phyloP scores from a whole-genome alignment of 2,329 filamentous ascomycete genomes.

The Penicillium sp. region DNA sequence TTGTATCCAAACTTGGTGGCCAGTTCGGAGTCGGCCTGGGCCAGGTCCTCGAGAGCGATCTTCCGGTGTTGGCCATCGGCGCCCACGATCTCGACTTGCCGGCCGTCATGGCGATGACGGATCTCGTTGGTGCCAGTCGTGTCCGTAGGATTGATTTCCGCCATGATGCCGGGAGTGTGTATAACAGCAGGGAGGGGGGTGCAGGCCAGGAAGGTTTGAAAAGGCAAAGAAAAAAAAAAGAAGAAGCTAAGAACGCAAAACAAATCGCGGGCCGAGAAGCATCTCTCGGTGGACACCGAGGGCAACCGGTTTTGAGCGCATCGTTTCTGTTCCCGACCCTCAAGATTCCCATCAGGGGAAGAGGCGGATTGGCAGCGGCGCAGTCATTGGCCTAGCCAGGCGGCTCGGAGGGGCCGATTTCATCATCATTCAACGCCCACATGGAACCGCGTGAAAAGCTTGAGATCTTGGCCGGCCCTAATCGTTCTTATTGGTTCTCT shows the following conservation, averaged over 20 bases:
- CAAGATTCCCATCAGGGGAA: too few relatives aligned
- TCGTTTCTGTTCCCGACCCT: too few relatives aligned
- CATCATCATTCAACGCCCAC: too few relatives aligned
- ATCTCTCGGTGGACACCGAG: neutral
- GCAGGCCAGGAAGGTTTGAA: neutral
- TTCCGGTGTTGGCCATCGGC: constrained; percentile 10
- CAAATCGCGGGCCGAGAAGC: constrained; percentile 5
- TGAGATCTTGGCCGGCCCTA: too few relatives aligned
- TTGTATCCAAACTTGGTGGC: constrained; percentile 13
- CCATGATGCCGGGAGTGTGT: too few relatives aligned
- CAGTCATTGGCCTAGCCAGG: too few relatives aligned
- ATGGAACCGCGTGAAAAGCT: too few relatives aligned
- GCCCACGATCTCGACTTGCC: constrained; percentile 11
- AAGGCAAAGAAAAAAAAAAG: neutral
- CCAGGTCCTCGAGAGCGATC: constrained; percentile 7
- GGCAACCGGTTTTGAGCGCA: constrained; percentile 2
- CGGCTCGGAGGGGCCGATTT: too few relatives aligned
- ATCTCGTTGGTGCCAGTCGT: neutral
- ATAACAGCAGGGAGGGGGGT: too few relatives aligned
- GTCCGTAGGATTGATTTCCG: constrained; percentile 3
- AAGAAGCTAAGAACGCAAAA: constrained; percentile 2
- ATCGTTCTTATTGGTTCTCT: too few relatives aligned
- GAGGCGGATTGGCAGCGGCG: too few relatives aligned
- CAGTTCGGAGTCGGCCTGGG: constrained; percentile 11
- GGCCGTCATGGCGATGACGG: constrained; percentile 9